These are phyloP conservation scores for Penicillium sp. DNA, from an alignment of 2,329 filamentous ascomycete species.

Conservation along the genomic window DNA sequence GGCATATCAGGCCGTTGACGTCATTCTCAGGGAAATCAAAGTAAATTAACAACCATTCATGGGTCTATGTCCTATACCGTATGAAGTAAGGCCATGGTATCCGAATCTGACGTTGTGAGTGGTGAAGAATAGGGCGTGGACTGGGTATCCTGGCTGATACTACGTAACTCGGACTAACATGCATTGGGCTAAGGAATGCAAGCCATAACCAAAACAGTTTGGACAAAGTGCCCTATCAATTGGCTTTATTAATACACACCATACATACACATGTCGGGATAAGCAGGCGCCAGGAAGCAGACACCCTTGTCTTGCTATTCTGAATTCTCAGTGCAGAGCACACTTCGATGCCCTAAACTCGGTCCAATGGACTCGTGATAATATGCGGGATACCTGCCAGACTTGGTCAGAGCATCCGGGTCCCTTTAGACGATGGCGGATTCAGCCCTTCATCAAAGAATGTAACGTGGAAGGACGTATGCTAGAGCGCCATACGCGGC, in stretches of 20 bases:
- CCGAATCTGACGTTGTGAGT: neutral
- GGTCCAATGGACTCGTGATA: neutral
- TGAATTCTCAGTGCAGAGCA: neutral
- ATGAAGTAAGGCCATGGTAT: neutral
- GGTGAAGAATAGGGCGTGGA: neutral
- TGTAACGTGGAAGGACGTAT: no score
- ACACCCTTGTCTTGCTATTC: neutral
- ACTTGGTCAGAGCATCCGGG: neutral
- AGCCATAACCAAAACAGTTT: neutral
- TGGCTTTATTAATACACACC: neutral
- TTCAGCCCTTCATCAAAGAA: neutral
- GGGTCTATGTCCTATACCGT: neutral
- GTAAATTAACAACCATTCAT: neutral
- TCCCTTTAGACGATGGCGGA: neutral
- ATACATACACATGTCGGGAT: no score
- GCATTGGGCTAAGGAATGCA: neutral
- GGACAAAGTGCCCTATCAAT: neutral
- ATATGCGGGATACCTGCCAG: neutral
- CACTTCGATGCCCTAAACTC: neutral
- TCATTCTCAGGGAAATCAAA: slow-evolving; percentile 10
- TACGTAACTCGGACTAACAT: neutral
- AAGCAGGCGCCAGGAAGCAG: neutral
- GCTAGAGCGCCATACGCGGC: neutral
- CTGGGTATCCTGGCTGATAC: neutral
- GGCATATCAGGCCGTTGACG: slow-evolving; percentile 11